Evolutionary conservation across 1,284 basidiomycete species (phyloP), one percentile per base, ranked within the genome.

Genomic region (Cronartium quercuum): DNA sequence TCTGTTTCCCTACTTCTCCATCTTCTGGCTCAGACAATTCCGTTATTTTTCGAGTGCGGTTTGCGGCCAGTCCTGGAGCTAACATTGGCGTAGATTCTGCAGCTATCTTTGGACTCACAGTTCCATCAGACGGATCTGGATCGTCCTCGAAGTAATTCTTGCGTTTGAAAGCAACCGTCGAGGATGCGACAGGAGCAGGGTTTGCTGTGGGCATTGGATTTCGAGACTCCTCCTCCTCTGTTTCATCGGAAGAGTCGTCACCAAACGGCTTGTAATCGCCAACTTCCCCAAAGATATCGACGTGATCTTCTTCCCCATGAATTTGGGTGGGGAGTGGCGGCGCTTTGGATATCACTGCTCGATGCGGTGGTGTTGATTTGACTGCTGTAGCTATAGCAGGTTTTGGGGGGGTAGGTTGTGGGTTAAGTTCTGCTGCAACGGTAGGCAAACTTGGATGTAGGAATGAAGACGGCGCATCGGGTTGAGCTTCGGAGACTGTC

Each of bases 231-330:
- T 60, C 44, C 40, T 47, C 60, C 18, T 64, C 42, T 40, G 62
- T 66, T 47, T 64, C 61, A 13, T 75, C 73, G 41, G 73, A 66
- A 12, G 55, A 61, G 15, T 68, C 73, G n/a, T 44, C 60, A 57
- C 61, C 73, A 47, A 75, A 40, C n/a, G 63, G 64, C 62, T 68
- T 75, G 44, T 75, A 75, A 35, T 75, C 73, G 44, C 73, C 73
- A 29, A 65, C 73, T 15, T 75, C 66, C 24, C 66, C 66, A 18
- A 75, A 75, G 24, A 75, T 75, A 51, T 75, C 73, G 24, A 75
- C 38, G 41, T 68, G 58, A n/a, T 75, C 71, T 44, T 75, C 66
- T 40, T 68, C 73, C 18, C 24, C 60, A 13, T 55, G 15, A 38
- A 63, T 44, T 1, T 67, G 44, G 18, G 21, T 29, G 29, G 64